phyloP scores from a whole-genome alignment of 1,139 yeast species.

The Saccharomyces hybrid region DNA sequence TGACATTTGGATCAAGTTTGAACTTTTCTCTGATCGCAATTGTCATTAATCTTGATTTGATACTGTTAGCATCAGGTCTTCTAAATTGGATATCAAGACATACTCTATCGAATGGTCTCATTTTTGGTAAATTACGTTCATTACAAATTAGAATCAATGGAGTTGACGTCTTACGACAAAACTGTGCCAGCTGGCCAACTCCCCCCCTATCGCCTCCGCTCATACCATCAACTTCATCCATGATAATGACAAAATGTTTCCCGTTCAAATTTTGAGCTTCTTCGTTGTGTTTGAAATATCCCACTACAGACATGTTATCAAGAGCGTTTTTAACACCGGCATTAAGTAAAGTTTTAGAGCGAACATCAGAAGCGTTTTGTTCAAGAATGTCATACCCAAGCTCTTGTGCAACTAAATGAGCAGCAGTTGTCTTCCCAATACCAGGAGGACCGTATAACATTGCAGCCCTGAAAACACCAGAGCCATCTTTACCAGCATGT shows the following conservation, averaged over 20 bases:
- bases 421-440: constrained; percentile 75
- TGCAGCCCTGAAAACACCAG: constrained; percentile 68
- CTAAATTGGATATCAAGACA: constrained; percentile 77
- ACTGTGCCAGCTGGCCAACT: constrained; percentile 86
- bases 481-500: constrained; percentile 49
- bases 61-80: constrained; percentile 77
- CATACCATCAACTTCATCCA: constrained; percentile 99
- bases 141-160: constrained; percentile 93
- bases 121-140: constrained; percentile 84
- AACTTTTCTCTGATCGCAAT: constrained; percentile 82
- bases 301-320: constrained; percentile 75
- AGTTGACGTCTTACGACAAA: constrained; percentile 75
- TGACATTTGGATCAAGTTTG: constrained; percentile 68
- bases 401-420: constrained; percentile 60
- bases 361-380: constrained; percentile 79
- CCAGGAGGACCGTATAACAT: constrained; percentile 84
- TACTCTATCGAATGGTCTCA: constrained; percentile 92
- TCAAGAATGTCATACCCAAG: constrained; percentile 67
- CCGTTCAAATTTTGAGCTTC: constrained; percentile 28
- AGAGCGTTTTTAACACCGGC: constrained; percentile 61
- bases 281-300: constrained; percentile 49
- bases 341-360: constrained; percentile 72
- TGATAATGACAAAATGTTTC: constrained; percentile 67
- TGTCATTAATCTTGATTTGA: constrained; percentile 79
- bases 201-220: constrained; percentile 99